A percentile compares a stretch with the other conserved stretches of the same genome.
These are phyloP conservation scores for Cercospora beticola DNA, from an alignment of 2,329 filamentous ascomycete species.

Conservation along the genomic window DNA sequence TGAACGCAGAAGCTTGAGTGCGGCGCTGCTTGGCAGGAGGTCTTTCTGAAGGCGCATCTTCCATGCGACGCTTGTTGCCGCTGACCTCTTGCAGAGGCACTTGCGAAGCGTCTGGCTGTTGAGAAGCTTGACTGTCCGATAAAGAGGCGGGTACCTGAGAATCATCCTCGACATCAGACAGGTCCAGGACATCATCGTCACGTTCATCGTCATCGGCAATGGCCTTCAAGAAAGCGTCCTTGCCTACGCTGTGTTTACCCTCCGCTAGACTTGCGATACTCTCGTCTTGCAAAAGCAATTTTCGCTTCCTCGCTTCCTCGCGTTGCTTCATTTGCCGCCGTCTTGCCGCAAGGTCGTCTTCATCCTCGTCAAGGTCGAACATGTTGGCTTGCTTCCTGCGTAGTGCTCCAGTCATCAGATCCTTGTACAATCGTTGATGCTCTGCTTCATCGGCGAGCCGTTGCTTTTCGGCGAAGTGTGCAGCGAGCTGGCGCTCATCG, in stretches of 20 bases:
- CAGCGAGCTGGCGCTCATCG: constrained; percentile 78
- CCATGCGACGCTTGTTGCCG: constrained; percentile 33
- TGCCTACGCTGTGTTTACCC: constrained; percentile 58
- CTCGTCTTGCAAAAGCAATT: constrained; percentile 82
- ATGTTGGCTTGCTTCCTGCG: constrained; percentile 71
- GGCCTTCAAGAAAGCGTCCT: constrained; percentile 83
- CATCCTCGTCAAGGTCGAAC: constrained; percentile 76
- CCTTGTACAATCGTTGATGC: constrained; percentile 86
- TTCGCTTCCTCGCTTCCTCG: constrained; percentile 89
- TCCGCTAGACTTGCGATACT: constrained; percentile 75
- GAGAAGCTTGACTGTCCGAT: constrained; percentile 30
- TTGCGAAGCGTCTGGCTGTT: constrained; percentile 15
- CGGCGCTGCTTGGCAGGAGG: constrained; percentile 35
- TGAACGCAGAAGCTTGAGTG: constrained; percentile 42
- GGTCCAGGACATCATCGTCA: constrained; percentile 67
- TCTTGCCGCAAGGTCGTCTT: constrained; percentile 75
- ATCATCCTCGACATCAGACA: constrained; percentile 60
- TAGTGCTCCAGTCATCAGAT: constrained; percentile 85
- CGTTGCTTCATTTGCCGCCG: constrained; percentile 76
- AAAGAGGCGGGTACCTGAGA: constrained; percentile 41
- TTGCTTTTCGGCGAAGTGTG: constrained; percentile 80
- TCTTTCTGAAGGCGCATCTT: constrained; percentile 42
- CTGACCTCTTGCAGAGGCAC: constrained; percentile 31
- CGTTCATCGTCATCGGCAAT: constrained; percentile 69
- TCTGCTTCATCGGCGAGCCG: constrained; percentile 79